Evolutionary conservation across 257 asterid genomes (phyloP).

Genomic region (Solanum virginianum): DNA sequence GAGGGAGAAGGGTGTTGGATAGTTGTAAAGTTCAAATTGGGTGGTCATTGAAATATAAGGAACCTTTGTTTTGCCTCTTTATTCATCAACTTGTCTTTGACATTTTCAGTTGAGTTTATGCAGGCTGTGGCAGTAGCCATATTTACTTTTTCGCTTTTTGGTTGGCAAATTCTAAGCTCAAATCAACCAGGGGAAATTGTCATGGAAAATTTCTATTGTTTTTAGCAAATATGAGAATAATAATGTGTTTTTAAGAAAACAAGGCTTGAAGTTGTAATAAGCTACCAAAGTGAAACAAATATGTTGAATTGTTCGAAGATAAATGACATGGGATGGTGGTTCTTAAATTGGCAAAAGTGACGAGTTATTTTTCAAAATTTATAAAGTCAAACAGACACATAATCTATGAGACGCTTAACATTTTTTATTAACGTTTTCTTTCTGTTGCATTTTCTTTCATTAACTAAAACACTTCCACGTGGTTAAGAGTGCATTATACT

Average conservation of each 20-base stretch:
- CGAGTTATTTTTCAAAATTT: background rate
- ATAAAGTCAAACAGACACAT: background rate
- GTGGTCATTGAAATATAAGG: background rate
- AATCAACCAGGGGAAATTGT: background rate
- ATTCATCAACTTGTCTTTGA: background rate
- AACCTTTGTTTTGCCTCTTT: background rate
- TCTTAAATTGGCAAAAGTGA: background rate
- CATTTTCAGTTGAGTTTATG: background rate
- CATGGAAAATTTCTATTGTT: background rate
- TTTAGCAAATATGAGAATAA: background rate
- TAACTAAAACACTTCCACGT: too few relatives aligned
- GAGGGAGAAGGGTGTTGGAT: background rate
- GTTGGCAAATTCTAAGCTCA: background rate
- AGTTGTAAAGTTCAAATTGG: background rate
- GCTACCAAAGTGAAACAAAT: background rate
- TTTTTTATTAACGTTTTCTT: background rate
- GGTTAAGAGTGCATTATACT: too few relatives aligned
- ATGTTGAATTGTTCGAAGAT: background rate
- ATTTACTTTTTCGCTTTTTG: background rate
- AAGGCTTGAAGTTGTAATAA: background rate
- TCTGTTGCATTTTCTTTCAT: too few relatives aligned
- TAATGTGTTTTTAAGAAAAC: background rate
- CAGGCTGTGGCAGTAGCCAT: background rate
- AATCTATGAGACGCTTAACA: background rate
- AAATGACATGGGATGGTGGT: background rate